phyloP scores from a whole-genome alignment of 257 asterid genomes.

The Solanum sitiens region DNA sequence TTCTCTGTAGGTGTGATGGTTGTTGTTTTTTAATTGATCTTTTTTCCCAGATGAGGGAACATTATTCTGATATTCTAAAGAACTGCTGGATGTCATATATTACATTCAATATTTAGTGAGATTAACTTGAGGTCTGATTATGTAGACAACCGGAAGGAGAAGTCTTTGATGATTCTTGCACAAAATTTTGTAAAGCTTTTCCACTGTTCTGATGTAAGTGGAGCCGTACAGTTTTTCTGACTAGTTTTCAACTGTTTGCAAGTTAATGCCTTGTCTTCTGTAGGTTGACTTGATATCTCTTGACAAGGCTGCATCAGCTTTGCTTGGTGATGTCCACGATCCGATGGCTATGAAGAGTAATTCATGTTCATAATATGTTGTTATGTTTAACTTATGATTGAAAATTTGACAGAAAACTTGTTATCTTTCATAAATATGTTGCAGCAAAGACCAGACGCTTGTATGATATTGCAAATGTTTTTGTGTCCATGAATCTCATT shows the following conservation, averaged over 20 bases:
- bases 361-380: conserved; percentile 5
- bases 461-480: conserved; percentile 63
- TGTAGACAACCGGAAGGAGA: conserved; percentile 45
- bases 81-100: background rate
- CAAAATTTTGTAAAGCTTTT: conserved; percentile 58
- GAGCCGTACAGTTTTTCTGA: background rate
- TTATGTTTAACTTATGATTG: background rate
- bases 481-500: conserved; percentile 49
- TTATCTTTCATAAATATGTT: background rate
- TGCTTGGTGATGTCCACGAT: conserved; percentile 43
- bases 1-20: background rate
- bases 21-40: background rate
- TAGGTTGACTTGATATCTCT: conserved; percentile 51
- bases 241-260: background rate
- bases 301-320: conserved; percentile 45
- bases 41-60: background rate
- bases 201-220: conserved; percentile 55
- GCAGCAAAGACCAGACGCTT: conserved; percentile 65
- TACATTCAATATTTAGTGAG: background rate
- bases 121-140: conserved; percentile 7
- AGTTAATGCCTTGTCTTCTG: conserved; percentile 6
- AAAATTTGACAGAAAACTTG: background rate
- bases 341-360: conserved; percentile 49
- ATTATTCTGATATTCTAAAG: background rate
- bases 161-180: conserved; percentile 49